phyloP scores from a whole-genome alignment of 129 eudicot species.

The Flaveria trinervia region DNA sequence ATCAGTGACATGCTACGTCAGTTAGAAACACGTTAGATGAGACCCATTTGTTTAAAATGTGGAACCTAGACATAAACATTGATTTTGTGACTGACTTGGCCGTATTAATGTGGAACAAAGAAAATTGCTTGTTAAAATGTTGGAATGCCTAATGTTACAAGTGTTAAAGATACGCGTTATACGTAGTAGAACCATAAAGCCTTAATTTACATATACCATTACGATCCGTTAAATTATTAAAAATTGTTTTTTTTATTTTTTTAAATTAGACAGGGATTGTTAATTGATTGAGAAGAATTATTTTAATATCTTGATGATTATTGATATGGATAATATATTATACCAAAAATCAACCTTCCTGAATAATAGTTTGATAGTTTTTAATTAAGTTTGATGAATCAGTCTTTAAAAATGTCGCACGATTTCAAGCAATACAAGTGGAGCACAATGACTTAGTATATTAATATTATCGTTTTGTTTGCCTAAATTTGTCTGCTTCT shows the following conservation, averaged over 20 bases:
- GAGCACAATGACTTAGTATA: not conserved
- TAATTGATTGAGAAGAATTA: not conserved
- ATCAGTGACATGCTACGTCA: no score
- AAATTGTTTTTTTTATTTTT: no score
- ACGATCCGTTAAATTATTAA: no score
- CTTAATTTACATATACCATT: no score
- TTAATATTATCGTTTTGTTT: not conserved
- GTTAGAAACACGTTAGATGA: no score
- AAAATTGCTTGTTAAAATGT: no score
- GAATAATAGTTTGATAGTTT: not conserved
- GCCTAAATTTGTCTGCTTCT: not conserved
- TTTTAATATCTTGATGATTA: not conserved
- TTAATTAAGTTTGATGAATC: not conserved
- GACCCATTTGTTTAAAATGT: not conserved
- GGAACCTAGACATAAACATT: no score
- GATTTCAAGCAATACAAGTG: not conserved
- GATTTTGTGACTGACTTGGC: no score
- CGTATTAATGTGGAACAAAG: no score
- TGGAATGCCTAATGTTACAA: no score
- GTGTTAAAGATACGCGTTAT: no score
- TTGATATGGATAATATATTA: not conserved
- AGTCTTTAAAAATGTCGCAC: not conserved
- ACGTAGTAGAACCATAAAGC: no score
- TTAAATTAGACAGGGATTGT: not conserved
- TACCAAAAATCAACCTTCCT: not conserved